Percentiles rank a stretch among this genome's conserved stretches.
Conservation (phyloP, 2,329 filamentous ascomycete genomes). For the Hymenoscyphus fraxineus region DNA sequence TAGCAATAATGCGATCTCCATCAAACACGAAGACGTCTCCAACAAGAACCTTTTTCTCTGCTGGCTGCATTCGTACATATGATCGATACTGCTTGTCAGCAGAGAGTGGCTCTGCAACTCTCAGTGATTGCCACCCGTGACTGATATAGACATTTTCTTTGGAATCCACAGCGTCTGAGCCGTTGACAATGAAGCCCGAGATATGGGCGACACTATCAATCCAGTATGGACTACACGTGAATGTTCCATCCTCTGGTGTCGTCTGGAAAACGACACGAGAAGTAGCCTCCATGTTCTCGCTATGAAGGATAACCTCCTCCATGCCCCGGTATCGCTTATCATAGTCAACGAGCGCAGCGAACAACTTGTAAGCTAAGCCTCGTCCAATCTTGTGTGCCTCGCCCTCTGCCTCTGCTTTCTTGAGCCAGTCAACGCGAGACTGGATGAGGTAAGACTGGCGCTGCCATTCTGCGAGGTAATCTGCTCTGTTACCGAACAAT, state of each 20-base stretch:
- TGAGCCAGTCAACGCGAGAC: conserved; percentile 54
- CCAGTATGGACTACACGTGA: conserved; percentile 54
- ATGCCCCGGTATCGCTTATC: conserved; percentile 52
- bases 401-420: conserved; percentile 59
- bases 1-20: conserved; percentile 28
- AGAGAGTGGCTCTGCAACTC: conserved; percentile 46
- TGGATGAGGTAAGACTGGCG: conserved; percentile 68
- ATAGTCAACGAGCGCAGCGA: conserved; percentile 56
- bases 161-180: conserved; percentile 52
- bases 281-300: conserved; percentile 46
- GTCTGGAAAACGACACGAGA: conserved; percentile 47
- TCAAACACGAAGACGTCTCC: conserved; percentile 55
- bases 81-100: conserved; percentile 48
- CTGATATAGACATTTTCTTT: conserved; percentile 55
- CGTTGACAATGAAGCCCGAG: conserved; percentile 59
- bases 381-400: conserved; percentile 69
- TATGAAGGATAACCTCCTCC: conserved; percentile 52
- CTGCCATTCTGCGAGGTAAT: conserved; percentile 63
- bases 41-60: conserved; percentile 46
- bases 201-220: conserved; percentile 58
- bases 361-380: conserved; percentile 73
- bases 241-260: conserved; percentile 45
- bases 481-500: conserved; percentile 54
- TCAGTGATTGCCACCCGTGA: conserved; percentile 55
- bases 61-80: conserved; percentile 56